phyloP scores from a whole-genome alignment of 495 filamentous ascomycete species.

The Staphylotrichum longicolle region DNA sequence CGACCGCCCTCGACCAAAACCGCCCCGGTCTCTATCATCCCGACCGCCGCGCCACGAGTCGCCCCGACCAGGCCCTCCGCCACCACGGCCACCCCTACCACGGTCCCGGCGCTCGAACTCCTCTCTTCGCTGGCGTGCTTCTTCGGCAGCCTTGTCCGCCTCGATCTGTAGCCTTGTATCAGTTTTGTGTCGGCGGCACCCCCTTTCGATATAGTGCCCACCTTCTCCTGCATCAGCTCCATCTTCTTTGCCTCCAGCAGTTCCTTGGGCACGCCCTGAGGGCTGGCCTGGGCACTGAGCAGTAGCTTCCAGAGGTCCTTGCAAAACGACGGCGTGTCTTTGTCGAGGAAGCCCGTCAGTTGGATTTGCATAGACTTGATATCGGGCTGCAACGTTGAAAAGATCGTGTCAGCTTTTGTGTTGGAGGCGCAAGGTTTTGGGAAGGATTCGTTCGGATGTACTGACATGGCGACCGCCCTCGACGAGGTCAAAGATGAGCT shows the following conservation, averaged over 20 bases:
- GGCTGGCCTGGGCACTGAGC: constrained; percentile 82
- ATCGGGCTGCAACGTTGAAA: constrained; percentile 63
- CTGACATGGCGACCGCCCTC: constrained; percentile 78
- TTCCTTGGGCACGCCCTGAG: constrained; percentile 90
- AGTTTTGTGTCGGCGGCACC: background rate
- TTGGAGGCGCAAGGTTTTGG: too few relatives aligned
- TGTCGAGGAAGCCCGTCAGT: constrained; percentile 91
- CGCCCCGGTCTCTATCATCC: constrained; percentile 33
- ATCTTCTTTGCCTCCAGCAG: constrained; percentile 93
- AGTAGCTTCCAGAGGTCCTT: constrained; percentile 91
- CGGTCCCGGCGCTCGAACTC: constrained; percentile 61
- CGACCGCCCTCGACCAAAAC: constrained; percentile 52
- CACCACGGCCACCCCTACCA: constrained; percentile 55
- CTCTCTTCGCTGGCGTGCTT: constrained; percentile 61
- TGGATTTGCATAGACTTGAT: constrained; percentile 93
- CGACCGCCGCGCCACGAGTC: constrained; percentile 40
- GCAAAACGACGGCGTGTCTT: constrained; percentile 87
- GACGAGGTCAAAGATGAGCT: constrained; percentile 85
- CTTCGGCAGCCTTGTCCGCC: constrained; percentile 77
- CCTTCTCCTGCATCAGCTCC: constrained; percentile 91
- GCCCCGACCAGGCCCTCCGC: constrained; percentile 44
- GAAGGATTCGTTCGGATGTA: constrained; percentile 20
- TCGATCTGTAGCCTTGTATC: constrained; percentile 58
- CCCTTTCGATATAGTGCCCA: constrained; percentile 32
- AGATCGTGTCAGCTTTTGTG: too few relatives aligned